Base-by-base conservation (phyloP, 140 eudicot genomes). In the Bidens hawaiensis region DNA sequence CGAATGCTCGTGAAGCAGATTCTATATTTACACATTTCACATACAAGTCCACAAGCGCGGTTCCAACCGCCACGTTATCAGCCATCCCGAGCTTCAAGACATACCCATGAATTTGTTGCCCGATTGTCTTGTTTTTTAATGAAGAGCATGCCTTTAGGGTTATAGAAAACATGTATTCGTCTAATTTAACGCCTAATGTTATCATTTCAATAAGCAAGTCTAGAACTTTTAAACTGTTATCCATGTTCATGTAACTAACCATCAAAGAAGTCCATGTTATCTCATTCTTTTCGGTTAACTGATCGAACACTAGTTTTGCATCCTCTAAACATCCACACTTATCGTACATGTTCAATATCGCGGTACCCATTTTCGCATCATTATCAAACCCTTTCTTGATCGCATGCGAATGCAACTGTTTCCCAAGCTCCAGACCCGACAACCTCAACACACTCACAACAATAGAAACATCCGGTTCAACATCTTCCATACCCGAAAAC, bases 21-120 rank as follows among this genome's bases (percentile, higher is more conserved):
- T 77, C 81, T 23, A 77, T 38, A 33, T n/a, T 60, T 31, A 67
- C 49, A 62, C 88, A 74, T 68, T 82, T 82, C 2, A 69, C 82
- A 62, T 82, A 82, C 6, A 78, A 78, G 57, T 71, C 85, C 17
- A 82, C 79, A 17, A 82, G 80, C 5, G 84, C 77, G 21, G 75
- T 82, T 14, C 79, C 85, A 41, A 78, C 82, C 7, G 79, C 67
- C 17, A 68, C 82, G 18, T 68, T 59, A 17, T 38, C 17, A 34
- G 68, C 69, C 65, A 78, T 34, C 51, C 84, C 82, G 4, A 27
- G 76, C 48, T 78, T 78, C 50, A 75, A 48, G 4, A 78, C 33
- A 18, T 70, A 63, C 16, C 75, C 82, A 76, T 79, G 89, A 64
- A 78, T 21, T 40, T 63, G 82, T 28, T 34, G 69, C 16, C 85